phyloP scores from a whole-genome alignment of 139 green algal genomes.

The Marvania coccoides region DNA sequence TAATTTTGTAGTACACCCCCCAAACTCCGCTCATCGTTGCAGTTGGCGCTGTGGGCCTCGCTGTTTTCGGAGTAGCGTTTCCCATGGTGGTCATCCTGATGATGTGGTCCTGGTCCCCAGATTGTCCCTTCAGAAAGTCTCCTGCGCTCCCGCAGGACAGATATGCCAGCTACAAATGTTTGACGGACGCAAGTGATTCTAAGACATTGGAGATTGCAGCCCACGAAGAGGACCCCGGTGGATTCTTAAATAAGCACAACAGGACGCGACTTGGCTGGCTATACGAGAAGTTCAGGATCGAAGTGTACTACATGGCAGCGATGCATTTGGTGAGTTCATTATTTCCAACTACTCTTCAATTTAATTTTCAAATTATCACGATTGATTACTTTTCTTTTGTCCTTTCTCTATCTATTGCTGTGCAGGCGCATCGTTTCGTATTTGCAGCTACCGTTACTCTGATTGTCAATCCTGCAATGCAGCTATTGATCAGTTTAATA shows the following conservation, averaged over 20 bases:
- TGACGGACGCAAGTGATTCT: no score
- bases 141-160: neutral
- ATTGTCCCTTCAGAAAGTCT: neutral
- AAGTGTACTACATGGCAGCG: neutral
- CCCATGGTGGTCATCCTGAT: neutral
- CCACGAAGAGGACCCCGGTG: neutral
- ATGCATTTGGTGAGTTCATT: neutral
- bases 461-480: neutral
- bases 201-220: no score
- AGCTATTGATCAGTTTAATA: neutral
- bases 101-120: neutral
- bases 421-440: neutral
- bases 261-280: neutral
- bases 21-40: neutral
- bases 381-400: no score
- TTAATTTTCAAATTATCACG: no score
- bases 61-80: neutral
- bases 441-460: neutral
- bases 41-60: neutral
- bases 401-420: no score
- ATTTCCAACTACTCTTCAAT: no score
- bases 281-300: neutral
- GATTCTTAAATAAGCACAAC: neutral
- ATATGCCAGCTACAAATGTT: neutral
- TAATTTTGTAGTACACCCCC: neutral